Conservation (phyloP, 176 grass and related monocot species). For the Eleusine indica region DNA sequence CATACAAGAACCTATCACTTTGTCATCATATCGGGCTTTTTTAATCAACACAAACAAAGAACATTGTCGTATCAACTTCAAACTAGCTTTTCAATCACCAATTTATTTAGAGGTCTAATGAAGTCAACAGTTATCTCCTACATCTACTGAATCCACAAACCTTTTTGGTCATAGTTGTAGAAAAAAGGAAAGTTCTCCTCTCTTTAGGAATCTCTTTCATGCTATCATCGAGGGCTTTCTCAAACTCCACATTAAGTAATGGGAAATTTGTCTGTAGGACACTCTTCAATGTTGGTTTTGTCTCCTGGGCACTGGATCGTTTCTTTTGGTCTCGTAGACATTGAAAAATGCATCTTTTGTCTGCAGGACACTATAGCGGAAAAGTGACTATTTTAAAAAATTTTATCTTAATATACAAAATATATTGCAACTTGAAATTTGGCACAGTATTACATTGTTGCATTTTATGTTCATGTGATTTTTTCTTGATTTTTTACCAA, state of each 20-base stretch:
- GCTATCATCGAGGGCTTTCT: slow-evolving; percentile 93
- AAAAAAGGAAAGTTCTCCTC: slow-evolving; percentile 84
- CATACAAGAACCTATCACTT: neutral
- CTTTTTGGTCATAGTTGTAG: slow-evolving; percentile 97
- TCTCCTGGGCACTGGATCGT: no score
- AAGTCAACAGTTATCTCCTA: neutral
- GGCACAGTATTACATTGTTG: no score
- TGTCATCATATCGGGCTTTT: neutral
- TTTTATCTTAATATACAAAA: no score
- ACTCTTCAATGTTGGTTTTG: no score
- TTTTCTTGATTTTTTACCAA: no score
- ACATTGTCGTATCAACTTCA: neutral
- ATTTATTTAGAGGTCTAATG: neutral
- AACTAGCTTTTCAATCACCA: neutral
- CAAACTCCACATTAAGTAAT: slow-evolving; percentile 88
- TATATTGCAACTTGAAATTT: no score
- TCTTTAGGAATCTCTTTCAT: slow-evolving; percentile 87
- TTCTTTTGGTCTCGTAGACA: no score
- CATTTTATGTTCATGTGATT: no score
- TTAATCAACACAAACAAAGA: neutral
- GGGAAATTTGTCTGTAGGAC: no score
- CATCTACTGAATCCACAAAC: slow-evolving; percentile 30
- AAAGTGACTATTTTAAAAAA: no score
- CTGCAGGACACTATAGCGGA: no score
- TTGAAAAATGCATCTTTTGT: no score